Conservation (phyloP, 768 basidiomycete genomes). For the Agrocybe praecox region DNA sequence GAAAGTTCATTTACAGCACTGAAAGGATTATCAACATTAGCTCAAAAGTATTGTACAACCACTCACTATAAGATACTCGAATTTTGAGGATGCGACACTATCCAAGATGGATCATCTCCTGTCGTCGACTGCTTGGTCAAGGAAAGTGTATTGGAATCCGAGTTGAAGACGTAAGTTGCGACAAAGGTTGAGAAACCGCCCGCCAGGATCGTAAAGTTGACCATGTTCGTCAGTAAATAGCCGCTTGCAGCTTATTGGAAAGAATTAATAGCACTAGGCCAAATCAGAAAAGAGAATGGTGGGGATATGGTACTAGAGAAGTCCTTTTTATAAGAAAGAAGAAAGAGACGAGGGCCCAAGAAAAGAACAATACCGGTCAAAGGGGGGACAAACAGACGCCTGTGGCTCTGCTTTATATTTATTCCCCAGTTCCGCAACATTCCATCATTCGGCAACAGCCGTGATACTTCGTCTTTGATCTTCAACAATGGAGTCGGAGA, state of each 20-base stretch:
- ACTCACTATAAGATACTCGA: constrained; percentile 61
- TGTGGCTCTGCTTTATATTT: no score
- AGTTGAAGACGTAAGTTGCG: constrained; percentile 53
- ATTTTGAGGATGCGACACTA: constrained; percentile 53
- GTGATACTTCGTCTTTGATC: no score
- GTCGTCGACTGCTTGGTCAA: constrained; percentile 46
- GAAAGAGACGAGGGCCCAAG: no score
- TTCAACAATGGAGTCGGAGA: no score
- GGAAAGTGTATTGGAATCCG: constrained; percentile 46
- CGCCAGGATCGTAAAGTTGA: constrained; percentile 50
- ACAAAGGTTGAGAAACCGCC: constrained; percentile 49
- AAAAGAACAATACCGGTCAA: no score
- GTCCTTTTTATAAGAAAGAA: no score
- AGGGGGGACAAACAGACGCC: no score
- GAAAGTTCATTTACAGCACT: constrained; percentile 58
- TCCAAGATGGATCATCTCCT: constrained; percentile 59
- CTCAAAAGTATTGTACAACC: neutral
- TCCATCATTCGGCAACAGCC: no score
- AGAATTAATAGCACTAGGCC: no score
- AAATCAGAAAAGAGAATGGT: no score
- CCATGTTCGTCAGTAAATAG: constrained; percentile 29
- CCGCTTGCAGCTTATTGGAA: neutral
- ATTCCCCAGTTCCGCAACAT: no score
- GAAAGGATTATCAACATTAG: neutral
- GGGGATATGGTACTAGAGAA: no score